Evolutionary conservation across 2,329 filamentous ascomycete genomes (phyloP).

Genomic region (Exserohilum turcica): DNA sequence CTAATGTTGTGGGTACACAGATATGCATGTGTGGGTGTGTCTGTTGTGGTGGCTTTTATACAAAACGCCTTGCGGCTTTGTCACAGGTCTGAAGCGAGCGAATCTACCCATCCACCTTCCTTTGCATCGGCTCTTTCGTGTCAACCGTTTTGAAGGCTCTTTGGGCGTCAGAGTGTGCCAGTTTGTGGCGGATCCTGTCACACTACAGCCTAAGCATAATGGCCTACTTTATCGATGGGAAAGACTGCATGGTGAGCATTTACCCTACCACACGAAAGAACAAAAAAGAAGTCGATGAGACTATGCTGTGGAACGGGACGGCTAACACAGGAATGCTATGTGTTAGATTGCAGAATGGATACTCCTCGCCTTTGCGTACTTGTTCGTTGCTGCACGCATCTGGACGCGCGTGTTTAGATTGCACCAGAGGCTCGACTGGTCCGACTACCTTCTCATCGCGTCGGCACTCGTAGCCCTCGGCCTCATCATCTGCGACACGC

Average conservation of each 20-base stretch:
- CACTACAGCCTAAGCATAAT: slow-evolving; percentile 10
- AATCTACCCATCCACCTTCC: not conserved
- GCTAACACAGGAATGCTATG: not conserved
- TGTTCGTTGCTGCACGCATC: slow-evolving; percentile 26
- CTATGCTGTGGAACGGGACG: not conserved
- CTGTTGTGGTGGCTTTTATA: slow-evolving; percentile 2
- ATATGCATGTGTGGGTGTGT: no score
- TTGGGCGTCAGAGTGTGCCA: no score
- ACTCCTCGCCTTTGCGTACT: slow-evolving; percentile 22
- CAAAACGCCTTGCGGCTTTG: slow-evolving; percentile 5
- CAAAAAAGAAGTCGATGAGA: no score
- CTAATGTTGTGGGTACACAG: not conserved
- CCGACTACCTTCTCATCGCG: slow-evolving; percentile 21
- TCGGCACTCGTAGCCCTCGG: slow-evolving; percentile 14
- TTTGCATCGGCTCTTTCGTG: not conserved
- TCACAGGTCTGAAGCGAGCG: slow-evolving; percentile 6
- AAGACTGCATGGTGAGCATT: slow-evolving; percentile 23
- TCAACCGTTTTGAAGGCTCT: not conserved
- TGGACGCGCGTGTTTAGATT: slow-evolving; percentile 15
- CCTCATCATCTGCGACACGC: slow-evolving; percentile 24
- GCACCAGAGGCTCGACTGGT: slow-evolving; percentile 19
- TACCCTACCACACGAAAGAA: not conserved
- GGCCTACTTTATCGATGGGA: slow-evolving; percentile 23
- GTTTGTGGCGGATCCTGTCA: slow-evolving; percentile 1
- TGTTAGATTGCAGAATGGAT: slow-evolving; percentile 29